Base-by-base conservation (phyloP, 768 basidiomycete genomes). In the Leucocoprinus leucothites region DNA sequence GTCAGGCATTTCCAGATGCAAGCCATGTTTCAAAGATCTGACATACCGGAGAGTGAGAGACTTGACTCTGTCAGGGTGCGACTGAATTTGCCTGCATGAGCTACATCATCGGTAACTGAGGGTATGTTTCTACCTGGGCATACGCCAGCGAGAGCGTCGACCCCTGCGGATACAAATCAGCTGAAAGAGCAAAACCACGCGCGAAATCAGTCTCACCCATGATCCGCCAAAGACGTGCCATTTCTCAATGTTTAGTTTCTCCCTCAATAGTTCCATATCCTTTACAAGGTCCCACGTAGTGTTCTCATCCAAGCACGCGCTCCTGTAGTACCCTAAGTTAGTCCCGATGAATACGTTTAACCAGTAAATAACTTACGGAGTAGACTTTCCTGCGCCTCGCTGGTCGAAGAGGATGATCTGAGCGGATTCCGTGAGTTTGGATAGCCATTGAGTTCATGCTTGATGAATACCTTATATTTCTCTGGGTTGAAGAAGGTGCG, bases 171-270 rank as follows among this genome's bases (percentile, higher is more conserved):
- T 38, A 13, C 38, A 35, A 1, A 48, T 48, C 28, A 42, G 41
- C 3, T 53, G 11, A 31, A 31, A 31, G 6, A 5, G 11, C 31
- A 11, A 31, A 31, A 11, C 14, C 14, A 42, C 45, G 18, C 25
- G 48, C 14, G 14, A 54, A 49, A 22, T 13, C 18, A 25, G n/a
- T 66, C 74, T 48, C 60, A 88, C 89, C 94, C 94, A 96, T 47
- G 88, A 91, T 8, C 94, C 94, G 25, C 95, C 95, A 65, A 98
- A 97, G 24, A 97, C 91, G 54, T 95, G 86, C 94, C 94, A 97
- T 64, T 84, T 91, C 18, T 91, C 85, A 53, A 98, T 79, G 40
- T 71, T 71, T 14, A 98, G 79, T 56, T 88, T 80, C 65, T 86
- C 76, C 54, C 95, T 80, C 22, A 96, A 72, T 63, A 75, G 86